phyloP scores from a whole-genome alignment of 495 filamentous ascomycete species.

The Choiromyces venosus region DNA sequence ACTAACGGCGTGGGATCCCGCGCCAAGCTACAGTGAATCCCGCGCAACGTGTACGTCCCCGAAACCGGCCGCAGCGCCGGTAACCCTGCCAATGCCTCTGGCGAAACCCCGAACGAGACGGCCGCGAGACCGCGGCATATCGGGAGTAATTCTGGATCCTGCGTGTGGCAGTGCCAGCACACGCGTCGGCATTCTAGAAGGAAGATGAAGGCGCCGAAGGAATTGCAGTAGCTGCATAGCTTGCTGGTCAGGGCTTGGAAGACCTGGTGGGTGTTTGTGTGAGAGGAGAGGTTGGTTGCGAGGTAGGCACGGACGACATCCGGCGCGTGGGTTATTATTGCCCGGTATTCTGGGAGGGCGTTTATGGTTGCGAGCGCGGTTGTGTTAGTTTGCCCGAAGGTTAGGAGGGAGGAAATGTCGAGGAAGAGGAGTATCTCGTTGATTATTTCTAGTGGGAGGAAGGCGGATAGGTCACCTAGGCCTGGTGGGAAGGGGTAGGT shows the following conservation, averaged over 20 bases:
- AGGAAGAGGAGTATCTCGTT: slow-evolving; percentile 27
- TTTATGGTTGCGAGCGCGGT: slow-evolving; percentile 16
- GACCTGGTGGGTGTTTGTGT: slow-evolving; percentile 18
- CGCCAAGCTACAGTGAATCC: slow-evolving; percentile 15
- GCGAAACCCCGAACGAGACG: slow-evolving; percentile 18
- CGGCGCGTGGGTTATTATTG: slow-evolving; percentile 20
- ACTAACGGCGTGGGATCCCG: slow-evolving; percentile 14
- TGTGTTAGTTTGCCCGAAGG: slow-evolving; percentile 14
- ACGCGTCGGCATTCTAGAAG: slow-evolving; percentile 28
- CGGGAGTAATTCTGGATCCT: slow-evolving; percentile 31
- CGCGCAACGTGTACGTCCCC: slow-evolving; percentile 26
- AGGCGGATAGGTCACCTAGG: slow-evolving; percentile 21
- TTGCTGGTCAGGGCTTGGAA: slow-evolving; percentile 16
- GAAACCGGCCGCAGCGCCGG: slow-evolving; percentile 23
- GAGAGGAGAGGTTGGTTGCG: slow-evolving; percentile 19
- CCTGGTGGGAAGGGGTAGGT: neutral
- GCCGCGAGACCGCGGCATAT: slow-evolving; percentile 15
- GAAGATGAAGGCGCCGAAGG: slow-evolving; percentile 28
- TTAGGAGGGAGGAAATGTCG: slow-evolving; percentile 16
- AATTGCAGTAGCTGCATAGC: slow-evolving; percentile 20
- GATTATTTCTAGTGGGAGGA: slow-evolving; percentile 28
- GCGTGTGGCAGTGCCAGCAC: slow-evolving; percentile 32
- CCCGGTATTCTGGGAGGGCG: slow-evolving; percentile 23
- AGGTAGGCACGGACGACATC: slow-evolving; percentile 24
- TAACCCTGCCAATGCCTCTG: slow-evolving; percentile 6